Evolutionary conservation across 176 grass and related monocot genomes (phyloP).

Genomic region (Musa troglodytarum): DNA sequence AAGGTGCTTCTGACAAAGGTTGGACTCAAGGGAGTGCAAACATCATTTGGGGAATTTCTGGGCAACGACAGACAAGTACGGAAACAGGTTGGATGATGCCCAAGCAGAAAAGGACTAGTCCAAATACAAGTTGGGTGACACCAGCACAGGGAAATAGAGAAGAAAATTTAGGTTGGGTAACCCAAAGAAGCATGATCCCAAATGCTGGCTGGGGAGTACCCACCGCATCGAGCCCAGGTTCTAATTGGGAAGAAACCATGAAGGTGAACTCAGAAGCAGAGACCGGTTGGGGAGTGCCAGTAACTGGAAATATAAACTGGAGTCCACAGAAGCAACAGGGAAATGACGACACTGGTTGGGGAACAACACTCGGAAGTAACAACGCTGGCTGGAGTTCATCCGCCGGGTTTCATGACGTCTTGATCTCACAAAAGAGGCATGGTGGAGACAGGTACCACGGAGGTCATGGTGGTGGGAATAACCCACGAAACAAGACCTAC

Average conservation of each 20-base stretch:
- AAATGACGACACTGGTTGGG: constrained; percentile 9
- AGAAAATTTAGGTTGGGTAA: constrained; percentile 23
- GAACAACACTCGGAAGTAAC: constrained; percentile 12
- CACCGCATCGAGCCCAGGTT: neutral
- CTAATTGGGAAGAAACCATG: constrained; percentile 12
- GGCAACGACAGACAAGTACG: neutral
- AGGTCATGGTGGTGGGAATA: constrained; percentile 26
- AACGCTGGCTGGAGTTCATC: constrained; percentile 44
- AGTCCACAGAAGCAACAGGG: neutral
- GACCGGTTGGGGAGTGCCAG: constrained; percentile 25
- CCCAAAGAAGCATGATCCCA: constrained; percentile 21
- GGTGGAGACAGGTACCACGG: constrained; percentile 26
- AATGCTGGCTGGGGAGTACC: constrained; percentile 16
- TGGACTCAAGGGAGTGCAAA: constrained; percentile 1
- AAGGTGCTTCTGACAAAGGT: neutral
- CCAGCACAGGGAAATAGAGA: constrained; percentile 11
- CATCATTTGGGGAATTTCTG: neutral
- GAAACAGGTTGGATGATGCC: constrained; percentile 1
- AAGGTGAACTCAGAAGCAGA: constrained; percentile 23
- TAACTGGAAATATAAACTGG: neutral
- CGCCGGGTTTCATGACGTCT: constrained; percentile 29
- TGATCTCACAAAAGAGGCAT: constrained; percentile 33
- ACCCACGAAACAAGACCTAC: constrained; percentile 33
- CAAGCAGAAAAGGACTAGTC: neutral
- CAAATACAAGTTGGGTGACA: neutral